Evolutionary conservation across 2,329 filamentous ascomycete species (phyloP).

Genomic region (Ascochyta viciae-villosae): DNA sequence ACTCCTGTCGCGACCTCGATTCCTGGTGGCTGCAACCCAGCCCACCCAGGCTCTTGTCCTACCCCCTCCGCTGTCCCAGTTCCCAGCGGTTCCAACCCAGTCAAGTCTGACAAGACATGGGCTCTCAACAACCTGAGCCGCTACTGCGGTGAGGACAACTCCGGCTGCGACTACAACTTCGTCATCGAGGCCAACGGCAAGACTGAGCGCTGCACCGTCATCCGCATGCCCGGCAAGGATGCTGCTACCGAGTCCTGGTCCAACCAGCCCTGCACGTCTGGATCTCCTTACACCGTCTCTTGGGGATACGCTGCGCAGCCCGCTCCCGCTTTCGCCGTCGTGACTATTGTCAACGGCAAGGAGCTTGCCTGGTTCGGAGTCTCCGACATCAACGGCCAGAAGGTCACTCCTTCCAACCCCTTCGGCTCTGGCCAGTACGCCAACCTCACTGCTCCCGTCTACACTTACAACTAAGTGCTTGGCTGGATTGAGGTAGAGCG

Average conservation of each 20-base stretch:
- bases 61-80: neutral
- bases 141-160: slow-evolving; percentile 23
- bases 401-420: slow-evolving; percentile 18
- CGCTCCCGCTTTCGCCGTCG: slow-evolving; percentile 19
- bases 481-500: neutral
- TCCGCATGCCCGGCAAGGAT: slow-evolving; percentile 22
- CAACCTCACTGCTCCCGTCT: slow-evolving; percentile 15
- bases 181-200: slow-evolving; percentile 17
- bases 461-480: slow-evolving; percentile 15
- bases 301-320: slow-evolving; percentile 23
- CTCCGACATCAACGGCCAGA: slow-evolving; percentile 21
- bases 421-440: slow-evolving; percentile 22
- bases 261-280: slow-evolving; percentile 18
- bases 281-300: slow-evolving; percentile 18
- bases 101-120: slow-evolving; percentile 22
- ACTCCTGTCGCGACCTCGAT: slow-evolving; percentile 3
- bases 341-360: slow-evolving; percentile 20
- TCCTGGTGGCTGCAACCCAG: slow-evolving; percentile 14
- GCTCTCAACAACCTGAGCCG: slow-evolving; percentile 18
- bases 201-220: slow-evolving; percentile 22
- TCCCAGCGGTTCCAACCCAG: slow-evolving; percentile 13
- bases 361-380: slow-evolving; percentile 26
- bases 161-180: slow-evolving; percentile 29
- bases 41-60: neutral
- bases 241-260: slow-evolving; percentile 23